phyloP scores from a whole-genome alignment of 192 early-diverging fungal genomes.

The Coemansia sp. region DNA sequence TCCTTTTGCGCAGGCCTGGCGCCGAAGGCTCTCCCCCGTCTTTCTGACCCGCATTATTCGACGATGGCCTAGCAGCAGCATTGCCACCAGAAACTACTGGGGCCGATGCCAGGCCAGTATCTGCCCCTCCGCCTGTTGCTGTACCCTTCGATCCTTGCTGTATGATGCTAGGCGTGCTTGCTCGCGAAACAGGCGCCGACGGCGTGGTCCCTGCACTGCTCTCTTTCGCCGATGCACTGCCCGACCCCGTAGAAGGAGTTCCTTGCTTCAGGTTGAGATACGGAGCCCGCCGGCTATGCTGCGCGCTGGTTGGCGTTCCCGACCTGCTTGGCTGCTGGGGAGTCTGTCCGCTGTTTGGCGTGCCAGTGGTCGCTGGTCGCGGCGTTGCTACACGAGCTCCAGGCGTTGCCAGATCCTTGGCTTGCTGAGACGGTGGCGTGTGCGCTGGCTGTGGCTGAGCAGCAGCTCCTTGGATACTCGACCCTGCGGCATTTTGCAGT shows the following conservation, averaged over 20 bases:
- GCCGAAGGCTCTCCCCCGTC: neutral
- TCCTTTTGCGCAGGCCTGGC: neutral
- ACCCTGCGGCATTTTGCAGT: neutral
- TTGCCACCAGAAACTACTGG: neutral
- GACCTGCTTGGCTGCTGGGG: constrained; percentile 10
- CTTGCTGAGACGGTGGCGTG: neutral
- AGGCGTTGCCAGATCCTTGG: neutral
- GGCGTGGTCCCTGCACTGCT: constrained; percentile 13
- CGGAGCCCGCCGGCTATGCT: constrained; percentile 12
- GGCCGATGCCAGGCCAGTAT: neutral
- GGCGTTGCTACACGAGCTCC: neutral
- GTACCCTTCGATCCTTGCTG: constrained; percentile 1
- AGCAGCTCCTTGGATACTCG: neutral
- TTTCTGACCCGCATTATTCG: neutral
- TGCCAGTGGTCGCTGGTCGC: neutral
- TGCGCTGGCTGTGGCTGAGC: neutral
- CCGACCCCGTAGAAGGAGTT: neutral
- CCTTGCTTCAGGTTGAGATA: constrained; percentile 1
- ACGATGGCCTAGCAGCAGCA: neutral
- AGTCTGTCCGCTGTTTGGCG: constrained; percentile 9
- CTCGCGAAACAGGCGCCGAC: constrained; percentile 32
- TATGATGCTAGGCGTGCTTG: constrained; percentile 31
- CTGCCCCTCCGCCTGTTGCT: neutral
- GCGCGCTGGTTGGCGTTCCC: constrained; percentile 10
- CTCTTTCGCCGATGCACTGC: constrained; percentile 11